These are phyloP conservation scores for Cryptococcus neoformans DNA, from an alignment of 1,284 basidiomycete species.

Conservation along the genomic window DNA sequence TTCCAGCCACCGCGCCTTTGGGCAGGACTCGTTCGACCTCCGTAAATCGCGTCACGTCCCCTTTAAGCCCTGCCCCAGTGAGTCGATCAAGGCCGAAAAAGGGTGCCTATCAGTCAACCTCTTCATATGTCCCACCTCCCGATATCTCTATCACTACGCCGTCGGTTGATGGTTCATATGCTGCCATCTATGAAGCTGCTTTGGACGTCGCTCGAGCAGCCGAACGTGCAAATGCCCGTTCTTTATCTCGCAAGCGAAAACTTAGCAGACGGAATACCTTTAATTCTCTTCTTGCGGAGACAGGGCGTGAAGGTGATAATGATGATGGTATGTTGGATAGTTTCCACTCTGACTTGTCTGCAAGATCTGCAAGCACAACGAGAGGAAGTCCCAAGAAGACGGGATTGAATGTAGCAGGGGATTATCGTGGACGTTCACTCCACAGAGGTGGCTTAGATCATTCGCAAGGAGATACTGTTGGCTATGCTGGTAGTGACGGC, in stretches of 20 bases:
- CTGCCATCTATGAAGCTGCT: conserved; percentile 45
- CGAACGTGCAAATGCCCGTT: conserved; percentile 33
- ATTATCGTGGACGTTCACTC: not conserved
- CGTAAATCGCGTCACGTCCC: not conserved
- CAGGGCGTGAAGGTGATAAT: conserved; percentile 1
- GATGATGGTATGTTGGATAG: conserved; percentile 26
- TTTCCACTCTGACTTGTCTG: conserved; percentile 38
- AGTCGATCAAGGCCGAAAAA: not conserved
- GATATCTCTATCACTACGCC: conserved; percentile 17
- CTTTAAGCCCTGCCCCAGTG: conserved; percentile 1
- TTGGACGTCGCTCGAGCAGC: conserved; percentile 49
- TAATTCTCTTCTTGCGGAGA: not conserved
- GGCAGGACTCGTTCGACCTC: conserved; percentile 7
- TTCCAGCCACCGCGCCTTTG: conserved; percentile 12
- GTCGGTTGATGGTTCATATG: conserved; percentile 22
- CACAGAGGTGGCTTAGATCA: not conserved
- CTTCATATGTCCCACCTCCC: conserved; percentile 3
- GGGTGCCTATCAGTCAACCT: not conserved
- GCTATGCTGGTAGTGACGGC: not conserved
- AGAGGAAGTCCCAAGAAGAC: not conserved
- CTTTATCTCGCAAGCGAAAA: conserved; percentile 10
- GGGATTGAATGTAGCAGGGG: not conserved
- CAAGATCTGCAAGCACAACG: conserved; percentile 8
- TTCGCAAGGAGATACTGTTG: not conserved
- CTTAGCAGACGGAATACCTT: conserved; percentile 13